These are phyloP conservation scores for barrel medic (Medicago truncatula) DNA, from an alignment of 306 rosid genomes.

Conservation along the genomic window MtrunA17r5.0-ANR NC_053049.1:19150001-19150500, in stretches of 20 bases:
- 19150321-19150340: constrained; percentile 24
- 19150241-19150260: constrained; percentile 2
- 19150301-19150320: constrained; percentile 33
- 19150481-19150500: constrained; percentile 27
- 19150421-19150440: constrained; percentile 31
- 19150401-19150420: constrained; percentile 4
- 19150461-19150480: constrained; percentile 1
- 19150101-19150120: constrained; percentile 99
- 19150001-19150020: constrained; percentile 75
- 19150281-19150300: not conserved
- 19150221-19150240: constrained; percentile 5
- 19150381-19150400: constrained; percentile 27
- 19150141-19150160: constrained; percentile 62
- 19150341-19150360: constrained; percentile 18
- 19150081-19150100: constrained; percentile 89
- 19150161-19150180: constrained; percentile 12
- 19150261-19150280: not conserved
- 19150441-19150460: not conserved
- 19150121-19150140: constrained; percentile 99
- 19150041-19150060: constrained; percentile 94
- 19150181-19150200: constrained; percentile 4
- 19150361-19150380: constrained; percentile 1
- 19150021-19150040: constrained; percentile 94
- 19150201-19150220: constrained; percentile 14
- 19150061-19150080: constrained; percentile 96